phyloP scores from a whole-genome alignment of 1,284 basidiomycete species.

The Volvariella volvacea region DNA sequence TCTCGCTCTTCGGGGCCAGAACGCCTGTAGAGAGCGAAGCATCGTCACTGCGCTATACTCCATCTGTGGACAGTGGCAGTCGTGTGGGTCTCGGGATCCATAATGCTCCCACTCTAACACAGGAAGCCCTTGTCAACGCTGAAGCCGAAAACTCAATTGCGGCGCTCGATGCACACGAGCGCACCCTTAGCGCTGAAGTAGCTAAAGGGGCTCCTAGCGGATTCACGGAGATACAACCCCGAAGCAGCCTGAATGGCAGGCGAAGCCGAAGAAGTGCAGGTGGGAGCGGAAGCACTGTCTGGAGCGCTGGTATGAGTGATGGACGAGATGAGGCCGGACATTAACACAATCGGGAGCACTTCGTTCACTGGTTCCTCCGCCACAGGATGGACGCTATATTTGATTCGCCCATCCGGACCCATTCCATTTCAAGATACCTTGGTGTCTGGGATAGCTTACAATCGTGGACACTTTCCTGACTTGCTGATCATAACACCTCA shows the following conservation, averaged over 20 bases:
- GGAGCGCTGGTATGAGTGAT: slow-evolving; percentile 74
- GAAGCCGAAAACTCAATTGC: slow-evolving; percentile 71
- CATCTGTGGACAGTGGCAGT: slow-evolving; percentile 24
- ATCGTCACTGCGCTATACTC: slow-evolving; percentile 39
- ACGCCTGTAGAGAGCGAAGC: slow-evolving; percentile 37
- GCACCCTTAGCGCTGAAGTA: slow-evolving; percentile 63
- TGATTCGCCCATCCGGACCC: too few relatives aligned
- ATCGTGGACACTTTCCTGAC: too few relatives aligned
- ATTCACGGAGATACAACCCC: slow-evolving; percentile 66
- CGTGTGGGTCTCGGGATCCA: slow-evolving; percentile 32
- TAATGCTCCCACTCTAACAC: slow-evolving; percentile 45
- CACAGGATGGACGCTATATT: too few relatives aligned
- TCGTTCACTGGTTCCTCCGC: too few relatives aligned
- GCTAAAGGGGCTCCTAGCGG: slow-evolving; percentile 66
- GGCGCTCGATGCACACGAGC: slow-evolving; percentile 70
- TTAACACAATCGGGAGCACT: not conserved
- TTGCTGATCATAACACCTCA: too few relatives aligned
- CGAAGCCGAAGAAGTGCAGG: slow-evolving; percentile 50
- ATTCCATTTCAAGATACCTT: too few relatives aligned
- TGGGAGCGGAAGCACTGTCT: slow-evolving; percentile 71
- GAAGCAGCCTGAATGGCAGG: slow-evolving; percentile 35
- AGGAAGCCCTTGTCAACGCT: slow-evolving; percentile 67
- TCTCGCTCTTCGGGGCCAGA: slow-evolving; percentile 59
- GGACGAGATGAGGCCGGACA: slow-evolving; percentile 29
- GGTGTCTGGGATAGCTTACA: too few relatives aligned